Percentiles rank a stretch among this genome's conserved stretches.
These are phyloP conservation scores for Fallopia convolvulus DNA, from an alignment of 148 eudicot species.

Conservation along the genomic window DNA sequence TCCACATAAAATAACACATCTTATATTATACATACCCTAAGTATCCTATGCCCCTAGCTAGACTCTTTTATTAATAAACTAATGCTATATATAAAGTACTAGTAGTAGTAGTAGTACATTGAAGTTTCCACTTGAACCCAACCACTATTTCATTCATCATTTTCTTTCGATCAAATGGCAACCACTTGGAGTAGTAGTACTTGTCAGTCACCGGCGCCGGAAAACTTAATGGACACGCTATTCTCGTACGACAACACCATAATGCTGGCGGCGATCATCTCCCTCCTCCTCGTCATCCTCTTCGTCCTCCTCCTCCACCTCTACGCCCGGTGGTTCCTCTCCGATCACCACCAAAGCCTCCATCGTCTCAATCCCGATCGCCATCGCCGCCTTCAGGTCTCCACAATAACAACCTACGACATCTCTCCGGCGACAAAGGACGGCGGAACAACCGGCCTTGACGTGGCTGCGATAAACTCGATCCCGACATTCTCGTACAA, in stretches of 20 bases:
- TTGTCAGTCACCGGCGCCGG: neutral
- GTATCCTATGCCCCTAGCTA: slow-evolving; percentile 11
- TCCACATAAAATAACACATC: neutral
- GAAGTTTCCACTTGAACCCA: neutral
- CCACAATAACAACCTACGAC: slow-evolving; percentile 18
- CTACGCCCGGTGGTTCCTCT: slow-evolving; percentile 52
- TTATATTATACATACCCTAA: neutral
- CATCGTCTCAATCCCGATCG: slow-evolving; percentile 14
- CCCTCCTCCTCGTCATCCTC: slow-evolving; percentile 48
- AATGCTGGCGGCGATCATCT: slow-evolving; percentile 50
- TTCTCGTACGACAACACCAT: slow-evolving; percentile 39
- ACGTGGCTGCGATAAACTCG: slow-evolving; percentile 27
- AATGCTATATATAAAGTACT: neutral
- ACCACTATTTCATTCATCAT: neutral
- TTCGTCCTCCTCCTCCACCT: slow-evolving; percentile 53
- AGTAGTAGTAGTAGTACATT: neutral
- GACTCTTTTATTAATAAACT: too few relatives aligned
- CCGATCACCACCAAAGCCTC: slow-evolving; percentile 19
- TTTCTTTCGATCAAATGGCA: neutral
- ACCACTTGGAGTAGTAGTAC: neutral
- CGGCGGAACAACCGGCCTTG: slow-evolving; percentile 21
- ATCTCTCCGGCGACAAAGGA: slow-evolving; percentile 19
- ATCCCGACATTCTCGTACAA: slow-evolving; percentile 21
- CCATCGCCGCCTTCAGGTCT: slow-evolving; percentile 12
- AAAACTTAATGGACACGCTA: slow-evolving; percentile 17